Base-by-base conservation (phyloP, 208 protist species). In the Leishmania gerbilli region DNA sequence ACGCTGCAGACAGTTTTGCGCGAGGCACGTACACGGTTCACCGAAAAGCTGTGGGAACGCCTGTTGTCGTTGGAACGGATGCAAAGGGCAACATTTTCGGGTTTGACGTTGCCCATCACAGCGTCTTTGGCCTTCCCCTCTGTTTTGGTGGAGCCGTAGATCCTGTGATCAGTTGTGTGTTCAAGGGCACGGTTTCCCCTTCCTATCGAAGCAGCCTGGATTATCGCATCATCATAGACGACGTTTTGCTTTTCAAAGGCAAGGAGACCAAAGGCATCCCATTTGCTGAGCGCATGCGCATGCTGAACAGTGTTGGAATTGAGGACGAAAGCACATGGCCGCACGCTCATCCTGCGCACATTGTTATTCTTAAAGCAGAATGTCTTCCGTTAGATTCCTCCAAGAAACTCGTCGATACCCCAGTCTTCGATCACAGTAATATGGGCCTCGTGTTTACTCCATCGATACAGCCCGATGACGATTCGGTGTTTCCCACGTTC, bases 151-250 rank as follows among this genome's bases (percentile, higher is more conserved):
- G 86, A 6, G 55, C 77, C 13, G 64, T 71, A 24, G 56, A 71
- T 53, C 79, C 81, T 0, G 71, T 91, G 64, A 80, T 69, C 11
- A 86, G 89, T 47, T 91, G 90, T 62, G 76, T 95, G 31, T 96
- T 97, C 80, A 84, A 85, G 67, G 94, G 83, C 31, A 92, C 88
- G 1, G 47, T 96, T n/a, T 84, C 86, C 31, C 83, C 92, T 27
- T 93, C 90, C 31, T 91, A 89, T 68, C 45, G 91, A 58, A 88
- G 80, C 56, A 84, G 82, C 67, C 67, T 86, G 34, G 90, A 97
- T 40, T 93, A 89, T 80, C 85, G 90, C 47, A 92, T 95, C 56
- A 89, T 97, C 69, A 72, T 97, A 21, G 88, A 95, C 62, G 94
- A 97, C 78, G 84, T 97, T 65, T 76, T 95, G 24, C 68, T 88